Evolutionary conservation across 2,329 filamentous ascomycete genomes (phyloP).

Genomic region (Botrytis elliptica): DNA sequence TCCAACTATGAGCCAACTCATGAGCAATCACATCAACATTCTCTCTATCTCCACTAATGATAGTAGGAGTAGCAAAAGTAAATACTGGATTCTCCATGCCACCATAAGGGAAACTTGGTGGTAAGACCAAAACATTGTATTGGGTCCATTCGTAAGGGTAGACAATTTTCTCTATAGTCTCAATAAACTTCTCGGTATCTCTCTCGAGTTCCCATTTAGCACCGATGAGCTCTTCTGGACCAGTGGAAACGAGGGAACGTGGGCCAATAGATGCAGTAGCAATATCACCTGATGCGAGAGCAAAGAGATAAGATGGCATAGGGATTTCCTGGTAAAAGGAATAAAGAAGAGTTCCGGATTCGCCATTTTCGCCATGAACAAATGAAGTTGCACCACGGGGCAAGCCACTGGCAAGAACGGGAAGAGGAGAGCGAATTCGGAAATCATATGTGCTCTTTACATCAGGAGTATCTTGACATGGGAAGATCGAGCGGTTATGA

Average conservation of each 20-base stretch:
- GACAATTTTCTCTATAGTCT: constrained; percentile 76
- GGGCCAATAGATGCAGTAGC: constrained; percentile 83
- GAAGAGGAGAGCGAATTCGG: constrained; percentile 79
- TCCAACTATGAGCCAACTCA: constrained; percentile 77
- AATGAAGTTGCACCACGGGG: constrained; percentile 53
- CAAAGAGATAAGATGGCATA: constrained; percentile 92
- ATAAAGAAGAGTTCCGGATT: constrained; percentile 61
- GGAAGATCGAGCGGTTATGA: constrained; percentile 89
- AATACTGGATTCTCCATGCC: constrained; percentile 77
- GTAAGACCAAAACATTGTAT: constrained; percentile 90
- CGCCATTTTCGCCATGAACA: constrained; percentile 52
- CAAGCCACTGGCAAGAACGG: constrained; percentile 89
- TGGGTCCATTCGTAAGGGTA: constrained; percentile 92
- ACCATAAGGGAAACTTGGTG: constrained; percentile 73
- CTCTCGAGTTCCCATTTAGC: constrained; percentile 90
- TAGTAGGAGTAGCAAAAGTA: constrained; percentile 92
- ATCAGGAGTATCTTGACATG: constrained; percentile 95
- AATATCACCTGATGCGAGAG: constrained; percentile 84
- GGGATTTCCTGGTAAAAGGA: constrained; percentile 87
- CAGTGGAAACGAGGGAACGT: constrained; percentile 79
- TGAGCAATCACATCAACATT: constrained; percentile 97
- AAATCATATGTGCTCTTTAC: constrained; percentile 95
- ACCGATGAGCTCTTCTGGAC: constrained; percentile 78
- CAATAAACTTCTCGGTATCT: constrained; percentile 89
- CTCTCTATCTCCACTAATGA: constrained; percentile 85